Base-by-base conservation (phyloP, 2,329 filamentous ascomycete species). In the Pseudocercospora fijiensis region DNA sequence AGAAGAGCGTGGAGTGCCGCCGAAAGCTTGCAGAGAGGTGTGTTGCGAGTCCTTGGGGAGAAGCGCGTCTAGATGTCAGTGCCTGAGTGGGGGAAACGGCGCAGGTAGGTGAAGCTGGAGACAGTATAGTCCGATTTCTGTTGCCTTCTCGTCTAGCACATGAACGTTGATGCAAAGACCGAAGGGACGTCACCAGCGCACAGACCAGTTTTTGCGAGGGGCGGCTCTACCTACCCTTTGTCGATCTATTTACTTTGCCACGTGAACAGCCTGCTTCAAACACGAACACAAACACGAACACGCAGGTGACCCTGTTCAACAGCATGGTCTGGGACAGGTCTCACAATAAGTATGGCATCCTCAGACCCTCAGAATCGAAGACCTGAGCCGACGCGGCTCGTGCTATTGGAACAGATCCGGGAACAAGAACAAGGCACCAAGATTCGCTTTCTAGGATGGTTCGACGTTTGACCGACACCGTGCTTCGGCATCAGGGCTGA, bases 361-460 rank as follows among this genome's bases (percentile, higher is more conserved):
- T 57, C 41, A 28, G 63, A 69, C 24, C 49, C 57, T 28, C 55
- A 51, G 16, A 61, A 58, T 18, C 53, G 60, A 55, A 68, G 68
- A 8, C 90, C 90, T 27, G 79, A 86, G 30, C 85, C 91, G 13
- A 79, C 77, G 55, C 76, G 70, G 33, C 75, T 83, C 9, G 86
- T 88, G 64, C 74, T 81, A 45, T 71, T 83, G 30, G 75, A 74
- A 10, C 78, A 82, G 58, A 69, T 83, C n/a, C 78, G 79, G 2
- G 51, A 51, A 4, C 58, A 72, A 22, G 58, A 61, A 18, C 65
- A 74, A 3, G 85, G 85, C n/a, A 85, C 87, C n/a, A 98, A 98
- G 79, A 89, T 97, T 65, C 88, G 94, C 65, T 96, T 98, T 76
- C 79, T 98, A 57, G 93, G 92, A 77, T 97, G 93, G 94, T 96